Evolutionary conservation across 805 yeast species (phyloP).

Genomic region (Ogataea kodamae): DNA sequence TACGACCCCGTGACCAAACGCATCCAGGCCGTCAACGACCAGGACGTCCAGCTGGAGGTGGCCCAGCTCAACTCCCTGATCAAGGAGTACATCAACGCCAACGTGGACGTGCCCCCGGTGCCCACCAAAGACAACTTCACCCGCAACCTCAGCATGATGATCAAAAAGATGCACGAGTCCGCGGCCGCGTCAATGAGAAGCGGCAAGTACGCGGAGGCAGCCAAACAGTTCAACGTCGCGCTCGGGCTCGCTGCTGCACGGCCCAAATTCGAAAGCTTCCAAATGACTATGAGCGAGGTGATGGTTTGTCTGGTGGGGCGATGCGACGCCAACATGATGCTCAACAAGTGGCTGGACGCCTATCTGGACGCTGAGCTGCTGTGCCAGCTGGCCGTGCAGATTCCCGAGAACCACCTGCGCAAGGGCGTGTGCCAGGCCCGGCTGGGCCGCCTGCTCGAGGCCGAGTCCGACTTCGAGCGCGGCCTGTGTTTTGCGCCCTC

Average conservation of each 20-base stretch:
- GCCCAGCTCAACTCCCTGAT: slow-evolving; percentile 34
- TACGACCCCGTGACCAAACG: slow-evolving; percentile 33
- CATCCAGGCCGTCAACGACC: slow-evolving; percentile 23
- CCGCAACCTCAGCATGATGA: slow-evolving; percentile 52
- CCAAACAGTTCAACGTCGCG: slow-evolving; percentile 61
- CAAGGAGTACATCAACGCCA: slow-evolving; percentile 42
- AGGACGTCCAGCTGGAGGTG: slow-evolving; percentile 30
- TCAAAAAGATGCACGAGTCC: slow-evolving; percentile 60
- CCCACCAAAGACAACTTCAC: slow-evolving; percentile 56
- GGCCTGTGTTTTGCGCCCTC: slow-evolving; percentile 63
- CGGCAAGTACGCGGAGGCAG: slow-evolving; percentile 55
- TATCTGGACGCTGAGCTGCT: slow-evolving; percentile 67
- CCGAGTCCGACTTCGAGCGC: slow-evolving; percentile 66
- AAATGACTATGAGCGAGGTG: slow-evolving; percentile 65
- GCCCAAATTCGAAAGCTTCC: slow-evolving; percentile 72
- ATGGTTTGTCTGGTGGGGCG: slow-evolving; percentile 64
- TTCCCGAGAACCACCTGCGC: slow-evolving; percentile 71
- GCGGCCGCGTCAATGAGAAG: slow-evolving; percentile 57
- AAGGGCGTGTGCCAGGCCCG: slow-evolving; percentile 62
- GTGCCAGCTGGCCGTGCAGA: slow-evolving; percentile 51
- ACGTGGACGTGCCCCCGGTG: slow-evolving; percentile 48
- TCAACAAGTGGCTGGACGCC: slow-evolving; percentile 54
- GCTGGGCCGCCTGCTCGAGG: slow-evolving; percentile 58
- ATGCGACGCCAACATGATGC: slow-evolving; percentile 62
- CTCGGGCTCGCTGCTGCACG: slow-evolving; percentile 65